Conservation (phyloP, 139 green algal species). For the Chlorella sorokiniana region DNA sequence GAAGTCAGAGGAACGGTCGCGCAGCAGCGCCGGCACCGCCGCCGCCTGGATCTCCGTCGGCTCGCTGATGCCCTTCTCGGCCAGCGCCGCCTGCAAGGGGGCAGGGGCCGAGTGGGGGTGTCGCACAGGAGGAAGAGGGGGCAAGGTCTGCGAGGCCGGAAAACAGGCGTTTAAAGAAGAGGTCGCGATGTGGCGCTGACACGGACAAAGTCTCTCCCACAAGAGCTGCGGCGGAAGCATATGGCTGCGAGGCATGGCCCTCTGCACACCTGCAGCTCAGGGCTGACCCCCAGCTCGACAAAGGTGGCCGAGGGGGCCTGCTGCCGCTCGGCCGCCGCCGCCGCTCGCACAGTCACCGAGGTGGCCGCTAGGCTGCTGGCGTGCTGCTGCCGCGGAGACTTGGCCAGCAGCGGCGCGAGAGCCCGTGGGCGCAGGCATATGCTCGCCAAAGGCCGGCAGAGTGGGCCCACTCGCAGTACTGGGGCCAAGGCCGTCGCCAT, state of each 20-base stretch:
- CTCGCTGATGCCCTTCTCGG: conserved; percentile 57
- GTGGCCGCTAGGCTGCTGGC: background rate
- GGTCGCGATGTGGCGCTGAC: too few species aligned
- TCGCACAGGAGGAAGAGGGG: conserved; percentile 46
- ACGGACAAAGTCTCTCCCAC: too few species aligned
- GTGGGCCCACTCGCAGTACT: background rate
- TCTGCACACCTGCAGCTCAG: conserved; percentile 12
- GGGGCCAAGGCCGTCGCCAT: background rate
- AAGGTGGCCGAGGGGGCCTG: conserved; percentile 38
- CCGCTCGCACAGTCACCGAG: conserved; percentile 3
- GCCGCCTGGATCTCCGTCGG: conserved; percentile 89
- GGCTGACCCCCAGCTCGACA: conserved; percentile 52
- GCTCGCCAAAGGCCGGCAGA: background rate
- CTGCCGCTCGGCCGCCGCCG: conserved; percentile 17
- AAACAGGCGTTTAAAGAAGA: too few species aligned
- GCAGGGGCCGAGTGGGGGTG: too few species aligned
- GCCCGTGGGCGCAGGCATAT: background rate
- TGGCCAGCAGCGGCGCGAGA: background rate
- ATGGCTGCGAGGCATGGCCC: too few species aligned
- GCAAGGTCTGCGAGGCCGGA: too few species aligned
- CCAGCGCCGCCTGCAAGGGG: conserved; percentile 45
- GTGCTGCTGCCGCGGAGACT: background rate
- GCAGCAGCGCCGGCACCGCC: conserved; percentile 74
- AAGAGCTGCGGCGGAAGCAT: too few species aligned
- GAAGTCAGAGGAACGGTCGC: conserved; percentile 55